Evolutionary conservation across 2,329 filamentous ascomycete genomes (phyloP), one percentile per base, ranked within the genome.

Genomic region (Neonectria magnoliae): DNA sequence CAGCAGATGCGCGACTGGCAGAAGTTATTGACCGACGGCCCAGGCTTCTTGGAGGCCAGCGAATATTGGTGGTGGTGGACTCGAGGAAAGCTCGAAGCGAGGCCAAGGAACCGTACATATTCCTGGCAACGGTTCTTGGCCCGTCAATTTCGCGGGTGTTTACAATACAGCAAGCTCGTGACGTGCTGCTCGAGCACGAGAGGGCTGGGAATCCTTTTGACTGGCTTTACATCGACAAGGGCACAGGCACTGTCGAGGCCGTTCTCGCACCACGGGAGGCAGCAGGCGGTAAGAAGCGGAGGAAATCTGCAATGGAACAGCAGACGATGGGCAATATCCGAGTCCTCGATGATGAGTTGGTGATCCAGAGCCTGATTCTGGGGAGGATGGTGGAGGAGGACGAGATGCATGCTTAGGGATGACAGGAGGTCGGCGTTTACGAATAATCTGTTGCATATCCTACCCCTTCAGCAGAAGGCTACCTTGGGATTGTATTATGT

Each of bases 351-450:
- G 91, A 97, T 76, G 95, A 98, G 79, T 89, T 95, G 75, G 89
- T 98, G 22, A 90, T 97, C 60, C 95, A 99, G 83, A 98, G 94
- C 77, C 82, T 98, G 64, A 98, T 99, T 68, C 78, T 97, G 55
- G 95, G 94, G 1, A 88, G 89, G 65, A 80, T 98, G 70, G 87
- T 94, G 57, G 90, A 93, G 66, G 86, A 88, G 54, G 84, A 81
- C 13, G 85, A 88, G 69, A 73, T 78, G 71, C 63, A 71, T 62
- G 62, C 36, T 45, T 71, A 67, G 50, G 31, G 7, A 10, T 11
- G 47, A 57, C 16, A 33, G 36, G 50, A 33, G 36, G 50, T 31
- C 27, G 71, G 71, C 62, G 69, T 70, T 73, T 22, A 31, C 47
- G 53, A 53, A 52, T 33, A n/a, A 65, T 69, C 51, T 60, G 38